These are phyloP conservation scores for Backusella tarrabulga DNA, from an alignment of 192 early-diverging fungal species.

Conservation along the genomic window DNA sequence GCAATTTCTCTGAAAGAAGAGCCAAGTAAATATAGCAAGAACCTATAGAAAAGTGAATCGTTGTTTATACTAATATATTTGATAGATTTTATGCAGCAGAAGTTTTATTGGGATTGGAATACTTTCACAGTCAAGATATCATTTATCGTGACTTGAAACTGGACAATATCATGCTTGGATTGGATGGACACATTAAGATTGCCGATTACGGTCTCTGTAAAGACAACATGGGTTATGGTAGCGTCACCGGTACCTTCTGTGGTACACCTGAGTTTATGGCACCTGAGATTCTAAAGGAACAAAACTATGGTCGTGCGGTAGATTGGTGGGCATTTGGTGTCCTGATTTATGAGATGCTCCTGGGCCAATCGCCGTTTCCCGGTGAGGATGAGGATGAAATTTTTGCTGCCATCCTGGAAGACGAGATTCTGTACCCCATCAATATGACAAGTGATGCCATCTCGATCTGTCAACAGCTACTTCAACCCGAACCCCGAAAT, in stretches of 20 bases:
- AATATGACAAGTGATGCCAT: conserved; percentile 70
- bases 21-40: conserved; percentile 58
- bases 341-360: conserved; percentile 63
- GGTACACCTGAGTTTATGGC: conserved; percentile 92
- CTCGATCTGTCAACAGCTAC: conserved; percentile 67
- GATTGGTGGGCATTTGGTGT: conserved; percentile 84
- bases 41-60: background rate
- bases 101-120: conserved; percentile 90
- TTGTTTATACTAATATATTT: no score
- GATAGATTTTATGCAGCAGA: conserved; percentile 90
- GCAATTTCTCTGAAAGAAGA: conserved; percentile 85
- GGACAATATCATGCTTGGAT: conserved; percentile 76
- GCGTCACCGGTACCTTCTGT: conserved; percentile 76
- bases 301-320: conserved; percentile 74
- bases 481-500: conserved; percentile 65
- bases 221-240: conserved; percentile 67
- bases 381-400: conserved; percentile 87
- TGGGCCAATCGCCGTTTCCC: conserved; percentile 70
- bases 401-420: conserved; percentile 79
- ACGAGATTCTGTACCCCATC: conserved; percentile 73
- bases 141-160: conserved; percentile 87
- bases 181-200: conserved; percentile 82
- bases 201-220: conserved; percentile 90
- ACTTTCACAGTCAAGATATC: conserved; percentile 92
- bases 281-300: conserved; percentile 77